phyloP scores from a whole-genome alignment of 306 rosid genomes.

The Prunus persica region DNA sequence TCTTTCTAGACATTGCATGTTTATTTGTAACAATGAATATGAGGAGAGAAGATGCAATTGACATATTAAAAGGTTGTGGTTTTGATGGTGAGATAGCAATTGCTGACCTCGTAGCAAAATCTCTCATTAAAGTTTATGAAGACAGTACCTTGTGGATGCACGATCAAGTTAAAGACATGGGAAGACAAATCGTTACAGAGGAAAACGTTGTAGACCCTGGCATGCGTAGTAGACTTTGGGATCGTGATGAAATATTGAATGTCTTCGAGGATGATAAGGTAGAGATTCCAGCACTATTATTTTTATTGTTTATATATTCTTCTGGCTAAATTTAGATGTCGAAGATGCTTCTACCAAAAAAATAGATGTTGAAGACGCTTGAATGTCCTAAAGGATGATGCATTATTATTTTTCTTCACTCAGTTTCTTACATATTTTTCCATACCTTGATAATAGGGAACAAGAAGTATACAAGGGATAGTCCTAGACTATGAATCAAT shows the following conservation, averaged over 20 bases:
- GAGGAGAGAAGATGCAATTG: slow-evolving; percentile 45
- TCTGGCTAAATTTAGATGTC: neutral
- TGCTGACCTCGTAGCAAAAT: slow-evolving; percentile 34
- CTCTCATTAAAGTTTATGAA: slow-evolving; percentile 46
- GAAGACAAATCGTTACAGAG: slow-evolving; percentile 49
- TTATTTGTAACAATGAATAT: slow-evolving; percentile 41
- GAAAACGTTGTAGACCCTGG: slow-evolving; percentile 34
- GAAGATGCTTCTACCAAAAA: no score
- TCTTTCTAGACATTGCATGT: slow-evolving; percentile 64
- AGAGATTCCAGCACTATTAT: neutral
- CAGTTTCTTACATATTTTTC: neutral
- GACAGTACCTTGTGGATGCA: slow-evolving; percentile 53
- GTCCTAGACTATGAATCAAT: slow-evolving; percentile 39
- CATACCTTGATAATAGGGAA: slow-evolving; percentile 32
- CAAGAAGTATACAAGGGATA: slow-evolving; percentile 39
- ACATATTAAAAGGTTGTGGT: slow-evolving; percentile 56
- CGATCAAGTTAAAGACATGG: slow-evolving; percentile 73
- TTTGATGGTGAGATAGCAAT: slow-evolving; percentile 45
- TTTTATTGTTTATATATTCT: neutral
- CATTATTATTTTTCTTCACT: neutral
- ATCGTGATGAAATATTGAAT: slow-evolving; percentile 41
- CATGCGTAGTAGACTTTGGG: slow-evolving; percentile 61
- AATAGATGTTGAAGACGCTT: neutral
- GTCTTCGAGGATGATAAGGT: slow-evolving; percentile 46
- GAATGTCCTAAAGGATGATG: neutral